Percentiles rank a stretch among this genome's conserved stretches.
Evolutionary conservation across 257 asterid species (phyloP).

Genomic region (Phtheirospermum japonicum): DNA sequence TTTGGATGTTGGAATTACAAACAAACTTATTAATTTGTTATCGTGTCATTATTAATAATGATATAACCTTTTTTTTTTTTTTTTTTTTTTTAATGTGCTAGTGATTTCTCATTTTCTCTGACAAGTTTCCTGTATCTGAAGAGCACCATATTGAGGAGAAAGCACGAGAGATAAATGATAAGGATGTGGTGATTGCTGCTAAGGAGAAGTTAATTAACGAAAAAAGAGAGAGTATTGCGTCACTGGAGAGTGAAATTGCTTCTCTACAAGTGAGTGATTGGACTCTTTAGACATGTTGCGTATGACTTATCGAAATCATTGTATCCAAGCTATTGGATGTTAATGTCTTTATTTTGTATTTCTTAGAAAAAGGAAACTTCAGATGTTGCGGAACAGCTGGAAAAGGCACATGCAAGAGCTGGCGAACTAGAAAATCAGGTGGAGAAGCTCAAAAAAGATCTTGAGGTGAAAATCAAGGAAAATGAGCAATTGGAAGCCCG

Average conservation of each 20-base stretch:
- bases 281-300: no score
- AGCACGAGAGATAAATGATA: constrained; percentile 48
- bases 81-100: no score
- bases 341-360: neutral
- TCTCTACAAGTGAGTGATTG: constrained; percentile 58
- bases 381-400: constrained; percentile 47
- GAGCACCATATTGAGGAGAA: constrained; percentile 60
- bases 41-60: no score
- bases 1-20: no score
- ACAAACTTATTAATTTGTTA: no score
- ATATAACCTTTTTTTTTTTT: no score
- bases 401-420: constrained; percentile 55
- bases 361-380: constrained; percentile 45
- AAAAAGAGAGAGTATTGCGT: constrained; percentile 45
- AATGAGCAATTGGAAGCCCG: constrained; percentile 44
- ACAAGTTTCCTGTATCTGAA: constrained; percentile 30
- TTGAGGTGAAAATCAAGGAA: constrained; percentile 47
- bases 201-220: constrained; percentile 58
- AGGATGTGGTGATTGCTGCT: constrained; percentile 50
- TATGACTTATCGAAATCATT: no score
- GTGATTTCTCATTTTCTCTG: no score
- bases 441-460: constrained; percentile 46
- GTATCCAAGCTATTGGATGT: neutral
- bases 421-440: constrained; percentile 55
- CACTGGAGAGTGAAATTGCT: constrained; percentile 56